Evolutionary conservation across 2,329 filamentous ascomycete genomes (phyloP).

Genomic region (Pseudofabraea citricarpa): DNA sequence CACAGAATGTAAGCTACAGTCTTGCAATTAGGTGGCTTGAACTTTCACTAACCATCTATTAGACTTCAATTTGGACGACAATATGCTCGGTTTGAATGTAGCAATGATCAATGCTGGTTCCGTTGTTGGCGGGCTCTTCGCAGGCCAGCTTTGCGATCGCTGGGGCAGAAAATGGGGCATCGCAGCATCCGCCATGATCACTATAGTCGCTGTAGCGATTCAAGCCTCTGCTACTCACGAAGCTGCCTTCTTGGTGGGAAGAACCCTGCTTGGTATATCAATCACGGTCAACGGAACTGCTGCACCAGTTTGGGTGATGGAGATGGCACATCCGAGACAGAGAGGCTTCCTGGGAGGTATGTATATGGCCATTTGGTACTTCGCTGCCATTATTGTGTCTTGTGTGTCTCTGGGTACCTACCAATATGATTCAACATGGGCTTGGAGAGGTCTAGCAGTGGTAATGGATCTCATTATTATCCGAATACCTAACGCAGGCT

Average conservation of each 20-base stretch:
- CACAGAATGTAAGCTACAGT: not conserved
- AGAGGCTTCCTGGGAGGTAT: not conserved
- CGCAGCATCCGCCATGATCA: not conserved
- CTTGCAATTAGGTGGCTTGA: not conserved
- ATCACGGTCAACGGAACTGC: not conserved
- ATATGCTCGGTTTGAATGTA: not conserved
- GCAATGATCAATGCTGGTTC: not conserved
- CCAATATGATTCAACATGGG: not conserved
- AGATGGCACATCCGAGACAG: not conserved
- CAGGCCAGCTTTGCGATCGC: not conserved
- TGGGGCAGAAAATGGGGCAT: not conserved
- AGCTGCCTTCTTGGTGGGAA: not conserved
- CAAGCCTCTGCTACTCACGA: not conserved
- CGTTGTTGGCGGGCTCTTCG: not conserved
- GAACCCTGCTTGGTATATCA: not conserved
- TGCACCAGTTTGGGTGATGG: not conserved
- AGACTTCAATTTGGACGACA: not conserved
- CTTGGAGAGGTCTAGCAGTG: not conserved
- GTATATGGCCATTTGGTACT: conserved; percentile 1
- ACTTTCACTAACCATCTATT: not conserved
- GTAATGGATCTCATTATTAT: not conserved
- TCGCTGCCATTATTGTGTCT: not conserved
- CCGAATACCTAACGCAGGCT: not conserved
- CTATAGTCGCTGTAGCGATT: not conserved
- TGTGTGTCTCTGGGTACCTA: not conserved